phyloP scores from a whole-genome alignment of 2,329 filamentous ascomycete species.

The Paraconiothyrium sp. region DNA sequence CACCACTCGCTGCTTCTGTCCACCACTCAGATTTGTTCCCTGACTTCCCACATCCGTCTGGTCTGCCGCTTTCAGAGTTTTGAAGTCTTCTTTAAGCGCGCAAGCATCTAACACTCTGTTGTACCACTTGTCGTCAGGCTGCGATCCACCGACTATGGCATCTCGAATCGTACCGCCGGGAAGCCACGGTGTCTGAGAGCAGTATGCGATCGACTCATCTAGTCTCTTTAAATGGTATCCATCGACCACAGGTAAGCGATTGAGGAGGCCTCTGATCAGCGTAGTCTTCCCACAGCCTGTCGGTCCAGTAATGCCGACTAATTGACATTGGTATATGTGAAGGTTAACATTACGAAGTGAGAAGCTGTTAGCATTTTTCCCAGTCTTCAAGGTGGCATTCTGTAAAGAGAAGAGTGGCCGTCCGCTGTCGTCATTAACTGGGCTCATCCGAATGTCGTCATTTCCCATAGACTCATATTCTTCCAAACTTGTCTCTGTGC shows the following conservation, averaged over 20 bases:
- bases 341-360: conserved; percentile 37
- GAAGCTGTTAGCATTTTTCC: conserved; percentile 43
- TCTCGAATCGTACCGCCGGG: conserved; percentile 31
- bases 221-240: background rate
- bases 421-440: background rate
- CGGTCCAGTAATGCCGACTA: conserved; percentile 20
- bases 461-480: background rate
- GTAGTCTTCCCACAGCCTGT: conserved; percentile 42
- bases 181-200: conserved; percentile 38
- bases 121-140: conserved; percentile 38
- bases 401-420: background rate
- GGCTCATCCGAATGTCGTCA: background rate
- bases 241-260: conserved; percentile 11
- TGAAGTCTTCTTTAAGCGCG: conserved; percentile 26
- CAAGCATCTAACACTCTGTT: conserved; percentile 32
- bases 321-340: background rate
- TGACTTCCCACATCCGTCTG: conserved; percentile 57
- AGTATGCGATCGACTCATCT: conserved; percentile 28
- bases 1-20: conserved; percentile 57
- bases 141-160: conserved; percentile 26
- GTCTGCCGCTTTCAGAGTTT: conserved; percentile 24
- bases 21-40: conserved; percentile 58
- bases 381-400: background rate
- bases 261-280: conserved; percentile 34
- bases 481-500: background rate